A percentile compares a stretch with the other conserved stretches of the same genome.
These are phyloP conservation scores for Colletotrichum sp. DNA, from an alignment of 2,329 filamentous ascomycete genomes.

Conservation along the genomic window DNA sequence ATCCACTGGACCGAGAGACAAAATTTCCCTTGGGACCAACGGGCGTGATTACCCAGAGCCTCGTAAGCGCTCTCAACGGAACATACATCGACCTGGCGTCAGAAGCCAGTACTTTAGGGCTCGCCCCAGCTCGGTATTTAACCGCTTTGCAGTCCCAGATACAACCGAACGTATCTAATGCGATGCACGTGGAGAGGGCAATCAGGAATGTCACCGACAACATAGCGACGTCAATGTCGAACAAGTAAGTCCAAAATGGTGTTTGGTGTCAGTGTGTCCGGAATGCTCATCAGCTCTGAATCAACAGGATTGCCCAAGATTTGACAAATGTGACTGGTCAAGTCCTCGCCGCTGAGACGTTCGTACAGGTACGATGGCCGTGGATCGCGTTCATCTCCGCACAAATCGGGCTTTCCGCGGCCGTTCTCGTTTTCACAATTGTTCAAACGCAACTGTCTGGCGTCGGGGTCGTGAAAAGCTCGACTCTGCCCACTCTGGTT, in stretches of 20 bases:
- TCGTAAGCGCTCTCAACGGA: neutral
- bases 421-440: neutral
- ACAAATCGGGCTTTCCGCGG: conserved; percentile 16
- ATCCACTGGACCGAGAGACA: neutral
- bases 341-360: conserved; percentile 1
- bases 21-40: neutral
- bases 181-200: neutral
- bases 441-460: neutral
- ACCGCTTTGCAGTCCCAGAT: neutral
- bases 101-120: neutral
- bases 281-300: neutral
- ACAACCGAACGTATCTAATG: neutral
- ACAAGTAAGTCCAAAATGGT: neutral
- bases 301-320: neutral
- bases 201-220: neutral
- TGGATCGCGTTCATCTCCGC: conserved; percentile 22
- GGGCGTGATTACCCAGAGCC: neutral
- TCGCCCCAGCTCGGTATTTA: neutral
- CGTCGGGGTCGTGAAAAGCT: neutral
- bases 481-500: neutral
- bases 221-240: neutral
- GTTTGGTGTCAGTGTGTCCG: neutral
- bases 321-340: neutral
- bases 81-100: neutral
- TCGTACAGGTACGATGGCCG: conserved; percentile 21